Base-by-base conservation (phyloP, 805 yeast species). In the Wickerhamomyces bisporus region DNA sequence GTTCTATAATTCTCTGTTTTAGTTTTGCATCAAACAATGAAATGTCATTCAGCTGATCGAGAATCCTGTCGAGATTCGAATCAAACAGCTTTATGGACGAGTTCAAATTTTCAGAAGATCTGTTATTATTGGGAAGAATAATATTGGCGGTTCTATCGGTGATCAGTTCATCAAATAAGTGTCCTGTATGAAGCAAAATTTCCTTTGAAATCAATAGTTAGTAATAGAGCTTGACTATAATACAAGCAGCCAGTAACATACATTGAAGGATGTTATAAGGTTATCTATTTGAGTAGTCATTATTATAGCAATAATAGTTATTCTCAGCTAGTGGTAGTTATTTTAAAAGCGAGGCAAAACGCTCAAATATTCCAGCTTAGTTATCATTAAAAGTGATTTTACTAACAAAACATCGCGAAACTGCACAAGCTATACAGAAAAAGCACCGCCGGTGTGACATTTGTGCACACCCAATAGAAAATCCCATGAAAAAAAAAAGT, bases 1-100 rank as follows among this genome's bases (percentile, higher is more conserved):
- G 43, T 25, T 47, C 50, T 3, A 37, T 31, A 1, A 36, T 44
- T 14, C 46, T 39, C 23, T 48, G 38, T 30, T 46, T 45, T 1
- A 55, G 30, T 28, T 44, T 52, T 4, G 34, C 17, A 31, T 48
- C 40, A 18, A 53, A 48, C 18, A 53, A 20, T 2, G 43, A 32
- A 2, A 55, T 39, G 23, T 51, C 55, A 15, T 47, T 47, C 15
- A 55, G 42, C 26, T 55, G 58, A 17, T 52, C 43, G n/a, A 44
- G 26, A 21, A 52, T 16, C 7, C 41, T 34, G 33, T 55, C 56
- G 18, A 55, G 36, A 5, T 43, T 41, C 9, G 32, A 35, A 34
- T 52, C 50, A 35, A 53, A 52, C 2, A 34, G 30, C 31, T 36
- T 38, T 1, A 55, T 51, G 1, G 55, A 40, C 1, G 32, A 25